Percentiles rank a stretch among this genome's conserved stretches.
phyloP scores from a whole-genome alignment of 495 filamentous ascomycete species.

The Talaromyces nanjingensis region DNA sequence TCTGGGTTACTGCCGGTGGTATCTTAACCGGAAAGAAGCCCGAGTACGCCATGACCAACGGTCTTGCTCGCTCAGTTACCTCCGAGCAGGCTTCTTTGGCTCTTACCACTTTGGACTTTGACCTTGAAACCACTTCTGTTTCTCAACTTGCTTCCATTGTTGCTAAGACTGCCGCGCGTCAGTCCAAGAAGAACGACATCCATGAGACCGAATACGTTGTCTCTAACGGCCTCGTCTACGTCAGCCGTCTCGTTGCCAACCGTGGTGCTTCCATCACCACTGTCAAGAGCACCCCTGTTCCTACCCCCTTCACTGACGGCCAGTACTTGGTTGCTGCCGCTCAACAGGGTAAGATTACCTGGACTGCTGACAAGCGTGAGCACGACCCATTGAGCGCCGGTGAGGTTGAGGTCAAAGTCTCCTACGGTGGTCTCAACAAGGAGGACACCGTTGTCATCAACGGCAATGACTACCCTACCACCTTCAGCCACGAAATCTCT shows the following conservation, averaged over 20 bases:
- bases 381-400: slow-evolving; percentile 14
- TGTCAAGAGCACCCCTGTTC: slow-evolving; percentile 17
- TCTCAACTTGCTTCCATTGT: neutral
- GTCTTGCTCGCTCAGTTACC: slow-evolving; percentile 27
- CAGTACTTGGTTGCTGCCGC: slow-evolving; percentile 14
- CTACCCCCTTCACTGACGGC: slow-evolving; percentile 14
- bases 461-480: slow-evolving; percentile 18
- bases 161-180: neutral
- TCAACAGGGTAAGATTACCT: slow-evolving; percentile 22
- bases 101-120: slow-evolving; percentile 23
- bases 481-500: slow-evolving; percentile 34
- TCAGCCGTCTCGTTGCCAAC: slow-evolving; percentile 5
- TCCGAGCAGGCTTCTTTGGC: slow-evolving; percentile 30
- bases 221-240: neutral
- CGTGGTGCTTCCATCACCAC: slow-evolving; percentile 19
- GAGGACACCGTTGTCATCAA: slow-evolving; percentile 33
- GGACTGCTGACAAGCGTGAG: slow-evolving; percentile 22
- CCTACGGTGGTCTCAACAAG: slow-evolving; percentile 31
- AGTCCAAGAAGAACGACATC: neutral
- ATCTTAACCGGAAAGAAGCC: slow-evolving; percentile 19
- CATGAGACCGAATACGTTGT: neutral
- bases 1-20: slow-evolving; percentile 27
- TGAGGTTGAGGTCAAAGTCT: slow-evolving; percentile 25
- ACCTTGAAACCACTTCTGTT: slow-evolving; percentile 9
- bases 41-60: slow-evolving; percentile 21